Evolutionary conservation across 73 alveolate species (phyloP), one percentile per base, ranked within the genome.

Genomic region (Paramecium pentaurelia): DNA sequence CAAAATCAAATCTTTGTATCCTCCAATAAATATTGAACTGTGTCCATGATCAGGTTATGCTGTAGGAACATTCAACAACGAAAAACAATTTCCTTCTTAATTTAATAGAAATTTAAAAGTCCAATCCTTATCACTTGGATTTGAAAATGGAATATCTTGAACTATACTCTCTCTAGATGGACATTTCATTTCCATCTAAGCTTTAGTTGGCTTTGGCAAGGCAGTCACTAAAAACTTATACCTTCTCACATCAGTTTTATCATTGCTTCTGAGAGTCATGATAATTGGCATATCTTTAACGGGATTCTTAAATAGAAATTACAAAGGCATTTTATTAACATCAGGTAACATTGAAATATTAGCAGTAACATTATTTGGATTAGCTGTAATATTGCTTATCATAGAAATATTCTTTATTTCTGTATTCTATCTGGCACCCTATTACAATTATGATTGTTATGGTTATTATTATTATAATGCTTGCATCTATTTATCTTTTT

Each of bases 61-160:
- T 2, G 36, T 44, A 1, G 71, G 73, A 1, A 80, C 54, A 80
- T 80, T 80, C 18, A 47, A n/a, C 54, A 80, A 47, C 8, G 32
- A 80, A 25, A 80, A 80, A 9, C 70, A 80, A 44, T 80, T 94
- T 58, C 93, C 71, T 44, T 92, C 96, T 60, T 95, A 94, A 45
- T 97, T 94, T 95, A 98, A 93, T 86, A 88, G 95, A 1, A 98
- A 97, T 84, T 97, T 97, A 37, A 98, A 97, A 32, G 94, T 92
- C 99, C 99, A 98, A 86, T 98, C 99, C 85, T 95, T 94, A 60
- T 97, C 98, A 71, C 99, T 93, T 86, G 97, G 98, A 93, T 98
- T 98, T 59, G 96, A 98, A 22, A 98, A 95, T 28, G 99, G 99
- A 83, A 98, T 97, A 51, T 98, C 99, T 92, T 98, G 96, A 38